Base-by-base conservation (phyloP, 2,329 filamentous ascomycete species). In the Penicillium sp. region DNA sequence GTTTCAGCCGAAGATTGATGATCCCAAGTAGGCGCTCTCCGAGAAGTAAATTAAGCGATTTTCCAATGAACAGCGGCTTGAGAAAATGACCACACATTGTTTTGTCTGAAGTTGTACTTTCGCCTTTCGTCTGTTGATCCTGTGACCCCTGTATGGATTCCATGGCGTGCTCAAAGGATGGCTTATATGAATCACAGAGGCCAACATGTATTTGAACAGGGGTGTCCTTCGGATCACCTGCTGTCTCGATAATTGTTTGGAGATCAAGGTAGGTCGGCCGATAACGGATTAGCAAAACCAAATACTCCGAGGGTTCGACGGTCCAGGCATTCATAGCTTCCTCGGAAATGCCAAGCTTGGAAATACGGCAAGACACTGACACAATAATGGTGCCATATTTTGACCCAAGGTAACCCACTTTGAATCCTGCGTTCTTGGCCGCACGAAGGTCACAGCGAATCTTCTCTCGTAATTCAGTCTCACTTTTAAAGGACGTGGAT, bases 291-390 rank as follows among this genome's bases (percentile, higher is more conserved):
- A 96, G 78, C 5, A 96, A 78, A 5, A 93, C 83, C 39, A 96
- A 73, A 67, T 93, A 93, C 35, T 92, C 87, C 0, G 79, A 74
- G 0, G 80, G 75, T 15, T 83, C 75, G 12, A 96, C 72, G 59
- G 88, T 82, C 92, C 92, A 96, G 1, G 91, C 89, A 67, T 88
- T 82, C 73, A 91, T 83, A 0, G 86, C 87, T 67, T 93, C 89
- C 38, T 88, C 82, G 0, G 90, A 88, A 13, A 96, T 83, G 0
- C 83, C 86, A 1, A 96, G 82, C 65, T 89, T 89, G 4, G 82
- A 78, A 31, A 90, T 83, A 4, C 85, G 86, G 31, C 89, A 83
- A 0, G 91, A 91, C 2, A 94, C 73, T 5, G 85, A 86, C 19
- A 94, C 72, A 59, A 83, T 83, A 52, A 79, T 61, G 3, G 82